These are phyloP conservation scores for Daedaleopsis nitida DNA, from an alignment of 768 basidiomycete species.

Conservation along the genomic window DNA sequence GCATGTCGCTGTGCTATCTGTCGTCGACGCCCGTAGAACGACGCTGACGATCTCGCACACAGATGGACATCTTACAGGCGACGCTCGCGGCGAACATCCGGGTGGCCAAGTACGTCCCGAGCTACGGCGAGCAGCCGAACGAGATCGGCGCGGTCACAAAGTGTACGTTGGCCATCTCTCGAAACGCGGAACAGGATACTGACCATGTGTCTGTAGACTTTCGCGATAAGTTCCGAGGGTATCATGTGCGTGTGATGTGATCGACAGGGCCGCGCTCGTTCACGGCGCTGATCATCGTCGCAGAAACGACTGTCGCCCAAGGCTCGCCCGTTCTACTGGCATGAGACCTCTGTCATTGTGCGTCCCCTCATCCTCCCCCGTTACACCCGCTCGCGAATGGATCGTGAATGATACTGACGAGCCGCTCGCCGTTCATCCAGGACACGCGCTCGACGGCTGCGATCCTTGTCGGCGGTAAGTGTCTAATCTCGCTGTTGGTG, in stretches of 20 bases:
- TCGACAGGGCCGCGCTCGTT: neutral
- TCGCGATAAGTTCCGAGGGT: slow-evolving; percentile 64
- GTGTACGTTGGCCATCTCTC: slow-evolving; percentile 44
- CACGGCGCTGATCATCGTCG: neutral
- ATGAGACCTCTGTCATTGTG: slow-evolving; percentile 73
- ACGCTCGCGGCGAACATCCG: slow-evolving; percentile 58
- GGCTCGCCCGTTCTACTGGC: slow-evolving; percentile 61
- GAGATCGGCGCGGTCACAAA: slow-evolving; percentile 59
- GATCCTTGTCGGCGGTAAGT: slow-evolving; percentile 37
- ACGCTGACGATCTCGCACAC: slow-evolving; percentile 16
- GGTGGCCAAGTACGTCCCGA: slow-evolving; percentile 62
- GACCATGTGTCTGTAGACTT: too few species aligned
- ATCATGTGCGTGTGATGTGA: slow-evolving; percentile 48
- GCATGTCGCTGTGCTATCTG: neutral
- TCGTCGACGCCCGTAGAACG: neutral
- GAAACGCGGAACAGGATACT: too few species aligned
- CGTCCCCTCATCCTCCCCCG: slow-evolving; percentile 29
- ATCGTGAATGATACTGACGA: neutral
- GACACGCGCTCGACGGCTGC: slow-evolving; percentile 41
- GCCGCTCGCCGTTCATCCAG: slow-evolving; percentile 22
- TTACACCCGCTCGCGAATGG: neutral
- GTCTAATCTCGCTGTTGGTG: neutral
- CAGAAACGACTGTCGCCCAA: slow-evolving; percentile 61
- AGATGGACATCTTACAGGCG: slow-evolving; percentile 59
- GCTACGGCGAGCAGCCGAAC: slow-evolving; percentile 60